Evolutionary conservation across 192 early-diverging fungal species (phyloP), one percentile per base, ranked within the genome.

Genomic region (Spinellus fusiger): DNA sequence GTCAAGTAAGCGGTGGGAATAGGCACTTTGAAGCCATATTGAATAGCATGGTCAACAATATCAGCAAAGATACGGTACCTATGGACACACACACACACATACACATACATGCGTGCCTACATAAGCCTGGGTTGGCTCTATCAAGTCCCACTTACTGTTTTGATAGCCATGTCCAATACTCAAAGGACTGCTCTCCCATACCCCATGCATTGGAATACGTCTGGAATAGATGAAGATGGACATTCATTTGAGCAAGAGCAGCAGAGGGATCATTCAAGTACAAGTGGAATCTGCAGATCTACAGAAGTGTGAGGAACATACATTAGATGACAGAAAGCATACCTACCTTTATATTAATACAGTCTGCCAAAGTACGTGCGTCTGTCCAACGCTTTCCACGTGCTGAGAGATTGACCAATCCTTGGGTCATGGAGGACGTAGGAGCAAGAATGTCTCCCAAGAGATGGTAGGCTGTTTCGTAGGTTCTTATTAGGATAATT

Each of bases 101-200:
- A 29, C 25, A 40, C 22, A 25, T 51, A 61, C 9, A 28, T 20
- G 10, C 1, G 2, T 23, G 20, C 7, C 5, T 16, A 9, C 1
- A 33, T 49, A 34, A 26, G 26, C 31, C 4, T 31, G 49, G 9
- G 15, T 25, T 3, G 3, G 23, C 20, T 10, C 1, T n/a, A 18
- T n/a, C n/a, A n/a, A n/a, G n/a, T n/a, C n/a, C n/a, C 12, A 67
- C 74, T 54, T 74, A 93, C 76, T 93, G 91, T 31, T 84, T 89
- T 5, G 84, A 80, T 5, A 84, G 76, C 90, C 90, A 94, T 5
- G 81, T 70, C 93, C 93, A 95, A 67, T 90, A 95, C 54, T 91
- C 86, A 62, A 84, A 85, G 1, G 91, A 86, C n/a, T 86, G 84
- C 31, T 86, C 87, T 4, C 89, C 89, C 61, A 83, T 69, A 37